Evolutionary conservation across 371 early-diverging fungal species (phyloP), one percentile per base, ranked within the genome.

Genomic region (Syncephalastrum monosporum): DNA sequence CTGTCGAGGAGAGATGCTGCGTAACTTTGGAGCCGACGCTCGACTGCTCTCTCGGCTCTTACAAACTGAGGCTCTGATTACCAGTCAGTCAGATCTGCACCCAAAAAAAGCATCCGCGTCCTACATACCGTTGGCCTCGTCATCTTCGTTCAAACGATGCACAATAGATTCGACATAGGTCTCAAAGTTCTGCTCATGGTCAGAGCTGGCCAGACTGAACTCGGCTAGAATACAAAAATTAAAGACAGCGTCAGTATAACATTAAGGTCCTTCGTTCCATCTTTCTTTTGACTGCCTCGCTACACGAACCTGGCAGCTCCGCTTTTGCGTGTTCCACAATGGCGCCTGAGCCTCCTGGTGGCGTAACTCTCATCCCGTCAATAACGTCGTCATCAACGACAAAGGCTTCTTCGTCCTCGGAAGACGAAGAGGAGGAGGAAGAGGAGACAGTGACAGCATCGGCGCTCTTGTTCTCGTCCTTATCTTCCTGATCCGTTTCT

Each of bases 301-400:
- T 38, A 33, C 14, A 53, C 14, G 47, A 42, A 61, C 61, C 61
- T 61, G 61, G 61, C 12, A 61, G 49, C 45, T 25, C 56, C 8
- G 29, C 41, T 8, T 13, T 12, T n/a, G 16, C 33, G 12, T 46
- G 17, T 24, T 27, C 50, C 48, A 23, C 15, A 10, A 25, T 50
- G 3, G 17, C 41, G 7, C 23, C 51, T 8, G 16, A 7, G 17
- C 43, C 25, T 16, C 44, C 51, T 10, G 12, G 41, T 19, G 44
- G 42, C n/a, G 16, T 38, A 13, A 63, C 41, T 23, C 59, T 53
- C 14, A 54, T 55, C 7, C 64, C 64, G 33, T 63, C 64, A 42
- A 63, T 59, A 19, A 59, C 50, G 24, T 63, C 64, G 38, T 63
- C 64, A 41, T 48, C 64, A 43, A 63, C 64, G 4, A 63, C 51